Percentiles rank a stretch among this genome's conserved stretches.
These are phyloP conservation scores for Craspedostauros australis DNA, from an alignment of 108 stramenopile genomes.

Conservation along the genomic window DNA sequence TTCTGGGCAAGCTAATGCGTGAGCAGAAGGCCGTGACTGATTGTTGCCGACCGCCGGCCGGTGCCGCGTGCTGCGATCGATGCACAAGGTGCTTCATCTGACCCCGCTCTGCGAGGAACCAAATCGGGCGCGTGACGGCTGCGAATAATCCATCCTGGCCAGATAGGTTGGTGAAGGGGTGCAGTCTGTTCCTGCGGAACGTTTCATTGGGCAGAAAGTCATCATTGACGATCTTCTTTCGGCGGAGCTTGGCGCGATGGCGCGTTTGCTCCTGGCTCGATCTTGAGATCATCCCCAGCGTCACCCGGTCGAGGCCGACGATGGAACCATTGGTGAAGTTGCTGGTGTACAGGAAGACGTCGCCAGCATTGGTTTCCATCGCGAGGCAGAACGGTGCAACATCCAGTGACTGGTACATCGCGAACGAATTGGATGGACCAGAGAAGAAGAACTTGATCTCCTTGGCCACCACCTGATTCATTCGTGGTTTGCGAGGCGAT, in stretches of 20 bases:
- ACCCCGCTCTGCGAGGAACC: conserved; percentile 76
- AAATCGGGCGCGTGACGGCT: conserved; percentile 57
- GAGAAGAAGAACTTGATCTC: conserved; percentile 74
- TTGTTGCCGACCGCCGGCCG: conserved; percentile 60
- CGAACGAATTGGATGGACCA: conserved; percentile 45
- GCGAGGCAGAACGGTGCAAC: conserved; percentile 59
- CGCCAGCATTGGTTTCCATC: conserved; percentile 60
- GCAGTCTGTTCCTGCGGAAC: conserved; percentile 58
- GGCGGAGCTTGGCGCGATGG: conserved; percentile 62
- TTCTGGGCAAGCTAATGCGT: too few species aligned
- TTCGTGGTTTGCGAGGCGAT: conserved; percentile 29
- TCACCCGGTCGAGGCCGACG: conserved; percentile 34
- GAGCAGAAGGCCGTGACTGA: conserved; percentile 75
- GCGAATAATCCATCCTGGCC: conserved; percentile 78
- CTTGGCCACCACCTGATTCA: conserved; percentile 39
- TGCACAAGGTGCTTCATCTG: conserved; percentile 53
- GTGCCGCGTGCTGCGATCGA: conserved; percentile 68
- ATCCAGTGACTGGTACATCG: too few species aligned
- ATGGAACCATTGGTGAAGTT: conserved; percentile 19
- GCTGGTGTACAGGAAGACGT: conserved; percentile 66
- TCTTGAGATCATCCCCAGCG: conserved; percentile 42
- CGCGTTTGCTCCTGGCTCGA: conserved; percentile 64
- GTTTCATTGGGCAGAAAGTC: neutral
- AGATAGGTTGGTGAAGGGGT: conserved; percentile 52
- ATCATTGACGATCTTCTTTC: conserved; percentile 47